A percentile compares a stretch with the other conserved stretches of the same genome.
phyloP scores from a whole-genome alignment of 2,329 filamentous ascomycete species.

The Aspergillus sojae region DNA sequence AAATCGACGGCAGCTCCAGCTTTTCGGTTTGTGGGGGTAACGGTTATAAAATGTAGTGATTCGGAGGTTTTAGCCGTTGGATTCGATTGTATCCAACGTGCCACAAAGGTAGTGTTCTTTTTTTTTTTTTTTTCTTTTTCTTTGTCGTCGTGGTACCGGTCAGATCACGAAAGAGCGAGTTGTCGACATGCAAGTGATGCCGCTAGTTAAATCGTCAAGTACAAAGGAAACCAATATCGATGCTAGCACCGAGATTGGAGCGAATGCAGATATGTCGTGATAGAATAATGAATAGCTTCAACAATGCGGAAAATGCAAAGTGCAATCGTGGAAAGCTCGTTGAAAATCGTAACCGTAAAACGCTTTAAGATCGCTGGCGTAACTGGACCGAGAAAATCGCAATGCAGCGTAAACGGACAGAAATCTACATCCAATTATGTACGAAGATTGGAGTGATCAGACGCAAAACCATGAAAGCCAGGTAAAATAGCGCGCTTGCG shows the following conservation, averaged over 20 bases:
- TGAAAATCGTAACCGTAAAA: slow-evolving; percentile 36
- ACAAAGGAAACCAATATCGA: slow-evolving; percentile 6
- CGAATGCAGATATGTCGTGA: slow-evolving; percentile 13
- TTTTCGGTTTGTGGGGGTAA: slow-evolving; percentile 69
- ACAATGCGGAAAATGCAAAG: slow-evolving; percentile 30
- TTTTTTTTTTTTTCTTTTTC: not conserved
- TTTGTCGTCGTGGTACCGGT: not conserved
- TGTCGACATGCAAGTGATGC: slow-evolving; percentile 12
- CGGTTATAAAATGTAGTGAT: slow-evolving; percentile 27
- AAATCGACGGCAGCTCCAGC: slow-evolving; percentile 90
- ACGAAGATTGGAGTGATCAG: slow-evolving; percentile 17
- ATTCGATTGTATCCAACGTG: slow-evolving; percentile 27
- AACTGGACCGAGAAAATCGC: slow-evolving; percentile 22
- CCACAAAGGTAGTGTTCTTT: slow-evolving; percentile 9
- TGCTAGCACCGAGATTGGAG: slow-evolving; percentile 6
- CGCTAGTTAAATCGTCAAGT: slow-evolving; percentile 15
- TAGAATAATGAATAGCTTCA: slow-evolving; percentile 20
- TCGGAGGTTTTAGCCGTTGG: slow-evolving; percentile 23
- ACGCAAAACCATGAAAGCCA: slow-evolving; percentile 15
- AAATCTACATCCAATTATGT: slow-evolving; percentile 29
- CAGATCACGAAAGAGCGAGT: not conserved
- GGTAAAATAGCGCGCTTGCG: slow-evolving; percentile 19
- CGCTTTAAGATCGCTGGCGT: slow-evolving; percentile 25
- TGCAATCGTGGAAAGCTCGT: slow-evolving; percentile 36
- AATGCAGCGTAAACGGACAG: slow-evolving; percentile 18